Evolutionary conservation across 331 rosid genomes (phyloP), one percentile per base, ranked within the genome.

Genomic region (Cydonia oblonga): DNA sequence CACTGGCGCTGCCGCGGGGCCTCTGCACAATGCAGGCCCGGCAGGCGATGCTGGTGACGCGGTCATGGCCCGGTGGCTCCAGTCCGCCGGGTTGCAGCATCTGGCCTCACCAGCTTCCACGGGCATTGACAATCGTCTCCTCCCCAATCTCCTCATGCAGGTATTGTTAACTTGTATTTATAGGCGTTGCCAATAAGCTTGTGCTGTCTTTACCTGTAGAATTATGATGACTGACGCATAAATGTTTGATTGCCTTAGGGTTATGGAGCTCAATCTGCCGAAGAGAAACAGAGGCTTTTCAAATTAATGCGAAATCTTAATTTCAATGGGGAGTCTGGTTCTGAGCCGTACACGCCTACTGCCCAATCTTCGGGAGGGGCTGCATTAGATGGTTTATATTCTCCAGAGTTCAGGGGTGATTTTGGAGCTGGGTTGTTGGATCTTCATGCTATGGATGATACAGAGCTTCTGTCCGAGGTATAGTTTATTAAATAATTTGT

Each of bases 51-150:
- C 99, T 15, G 96, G 99, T 44, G 99, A 95, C 46, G 99, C 99
- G 11, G 99, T 95, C 87, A 95, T 88, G 99, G 96, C 97, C 33
- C 91, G 99, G 81, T 95, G 99, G 99, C 88, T 95, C 68, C 99
- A 95, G 87, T 95, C 99, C 49, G 97, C 99, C n/a, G 99, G 99
- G 26, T 79, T 95, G 88, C 99, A 95, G 96, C 99, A 95, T 86
- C 96, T 95, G 78, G 99, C 96, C 81, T 95, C 97, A 65, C 99
- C 99, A 82, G 96, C 98, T 69, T 87, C 97, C 33, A 73, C 89
- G 0, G 85, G 88, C 52, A 78, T 87, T 20, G 99, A 95, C 78
- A 86, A 91, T 28, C 99, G 97, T 59, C 86, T 90, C 70, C 91
- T 92, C 75, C 97, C 97, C 26, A 91, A 87, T 82, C 91, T 90